Base-by-base conservation (phyloP, 1,284 basidiomycete species). In the Marasmius tenuissimus region DNA sequence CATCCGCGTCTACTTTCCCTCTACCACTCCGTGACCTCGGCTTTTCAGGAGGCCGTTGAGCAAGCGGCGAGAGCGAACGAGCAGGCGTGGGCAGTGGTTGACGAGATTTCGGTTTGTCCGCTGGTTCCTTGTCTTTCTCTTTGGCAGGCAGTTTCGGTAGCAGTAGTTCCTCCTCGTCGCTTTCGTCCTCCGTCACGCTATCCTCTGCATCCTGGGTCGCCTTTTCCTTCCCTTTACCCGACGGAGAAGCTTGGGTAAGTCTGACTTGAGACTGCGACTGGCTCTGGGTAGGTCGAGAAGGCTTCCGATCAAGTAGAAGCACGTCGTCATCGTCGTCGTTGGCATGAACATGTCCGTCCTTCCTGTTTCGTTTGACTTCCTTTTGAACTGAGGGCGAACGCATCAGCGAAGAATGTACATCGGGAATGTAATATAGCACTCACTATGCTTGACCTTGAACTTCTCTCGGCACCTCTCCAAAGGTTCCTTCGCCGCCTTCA, bases 371-470 rank as follows among this genome's bases (percentile, higher is more conserved):
- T 5, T 78, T 74, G 16, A 79, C 77, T 69, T 74, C 83, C 71
- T 86, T 89, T 0, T 86, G 86, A 6, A 88, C 87, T 88, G n/a
- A 40, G 37, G 14, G 37, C 34, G 9, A 20, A 27, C 42, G 18
- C 48, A 5, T 47, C 38, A 33, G 34, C 22, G 14, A 27, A 22
- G 52, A 60, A n/a, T 14, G 35, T 10, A 22, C 16, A 38, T 54
- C 51, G 6, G 10, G 55, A 20, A 61, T n/a, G 10, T 22, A 45
- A 61, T 12, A n/a, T 18, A 47, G 53, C 51, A 68, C 78, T 45
- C 59, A 84, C 91, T 85, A 82, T 89, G 79, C 75, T 88, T 91
- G 60, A 96, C 85, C 40, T 89, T 89, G 76, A 97, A 88, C 0
- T 74, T 76, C 14, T 76, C 72, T 72, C 86, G 88, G 69, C 89